Evolutionary conservation across 2,329 filamentous ascomycete species (phyloP), one percentile per base, ranked within the genome.

Genomic region (Aspergillus eucalypticola): DNA sequence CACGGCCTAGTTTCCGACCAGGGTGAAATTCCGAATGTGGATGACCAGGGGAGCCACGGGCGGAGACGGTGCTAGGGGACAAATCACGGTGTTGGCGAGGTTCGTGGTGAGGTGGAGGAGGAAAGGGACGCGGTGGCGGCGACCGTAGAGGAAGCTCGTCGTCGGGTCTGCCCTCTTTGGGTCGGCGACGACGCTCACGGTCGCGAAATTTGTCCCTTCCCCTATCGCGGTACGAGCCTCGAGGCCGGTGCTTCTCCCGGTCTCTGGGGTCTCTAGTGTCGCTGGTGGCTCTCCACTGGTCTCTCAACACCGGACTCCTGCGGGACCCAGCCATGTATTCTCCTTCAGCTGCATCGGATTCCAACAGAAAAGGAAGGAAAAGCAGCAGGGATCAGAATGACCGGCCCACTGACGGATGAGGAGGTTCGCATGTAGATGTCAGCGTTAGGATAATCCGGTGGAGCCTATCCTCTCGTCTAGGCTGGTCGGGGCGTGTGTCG

Each of bases 261-360:
- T 74, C 72, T 69, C 66, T 72, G 60, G 68, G 68, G 63, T 78
- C 73, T 70, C 72, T 71, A 61, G 68, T 69, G 64, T 80, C 75
- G 67, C 73, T 73, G 71, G 78, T 72, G 70, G 71, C 75, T 75
- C 76, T 81, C 79, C 80, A 80, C 75, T 80, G 74, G 72, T 81
- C 76, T 79, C 75, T 82, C 78, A 81, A 75, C 71, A 76, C 75
- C 72, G 78, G 78, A 76, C 77, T 80, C 75, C 75, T 76, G 75
- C 73, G 76, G 72, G 78, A 79, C 73, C 77, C 78, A 76, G 79
- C 79, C 80, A 82, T 82, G 75, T 77, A 76, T 72, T 70, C 69
- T 67, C 64, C 65, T 70, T 70, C 71, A 71, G 68, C 77, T 67
- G 74, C 79, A 82, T 81, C 73, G 72, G 75, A 69, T 62, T 69